Evolutionary conservation across 495 filamentous ascomycete species (phyloP).

Genomic region (Neurospora sublineolata): DNA sequence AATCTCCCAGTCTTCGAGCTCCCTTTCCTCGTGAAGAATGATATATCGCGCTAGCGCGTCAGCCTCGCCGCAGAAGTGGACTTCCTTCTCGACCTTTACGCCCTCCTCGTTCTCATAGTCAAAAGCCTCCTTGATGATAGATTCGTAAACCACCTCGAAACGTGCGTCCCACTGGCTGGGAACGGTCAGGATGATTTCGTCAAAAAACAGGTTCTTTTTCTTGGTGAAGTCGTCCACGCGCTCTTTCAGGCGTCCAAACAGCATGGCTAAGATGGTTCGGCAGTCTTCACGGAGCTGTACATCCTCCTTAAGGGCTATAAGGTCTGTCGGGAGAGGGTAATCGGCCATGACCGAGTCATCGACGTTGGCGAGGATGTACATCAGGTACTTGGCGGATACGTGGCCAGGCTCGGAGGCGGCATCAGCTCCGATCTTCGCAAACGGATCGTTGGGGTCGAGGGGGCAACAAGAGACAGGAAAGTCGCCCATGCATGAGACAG

Average conservation of each 20-base stretch:
- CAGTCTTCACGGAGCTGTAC: background rate
- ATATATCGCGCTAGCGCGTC: constrained; percentile 2
- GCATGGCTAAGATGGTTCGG: background rate
- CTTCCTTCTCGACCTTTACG: background rate
- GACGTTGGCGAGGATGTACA: constrained; percentile 3
- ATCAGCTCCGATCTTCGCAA: background rate
- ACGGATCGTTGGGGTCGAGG: background rate
- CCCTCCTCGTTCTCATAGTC: background rate
- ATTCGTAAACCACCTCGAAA: background rate
- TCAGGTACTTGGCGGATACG: constrained; percentile 2
- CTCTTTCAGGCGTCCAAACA: background rate
- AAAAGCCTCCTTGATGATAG: constrained; percentile 1
- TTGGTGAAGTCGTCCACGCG: background rate
- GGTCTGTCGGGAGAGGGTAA: background rate
- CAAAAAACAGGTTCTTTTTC: background rate
- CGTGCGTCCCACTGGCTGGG: background rate
- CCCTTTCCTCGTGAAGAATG: background rate
- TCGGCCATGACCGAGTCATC: background rate
- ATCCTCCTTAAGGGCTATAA: background rate
- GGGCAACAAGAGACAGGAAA: constrained; percentile 1
- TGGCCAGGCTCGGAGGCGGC: background rate
- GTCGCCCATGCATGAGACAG: background rate
- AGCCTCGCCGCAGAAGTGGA: background rate
- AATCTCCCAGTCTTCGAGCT: constrained; percentile 2
- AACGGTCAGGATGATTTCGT: background rate